Evolutionary conservation across 1,284 basidiomycete species (phyloP), one percentile per base, ranked within the genome.

Genomic region (Cutaneotrichosporon dermatis): DNA sequence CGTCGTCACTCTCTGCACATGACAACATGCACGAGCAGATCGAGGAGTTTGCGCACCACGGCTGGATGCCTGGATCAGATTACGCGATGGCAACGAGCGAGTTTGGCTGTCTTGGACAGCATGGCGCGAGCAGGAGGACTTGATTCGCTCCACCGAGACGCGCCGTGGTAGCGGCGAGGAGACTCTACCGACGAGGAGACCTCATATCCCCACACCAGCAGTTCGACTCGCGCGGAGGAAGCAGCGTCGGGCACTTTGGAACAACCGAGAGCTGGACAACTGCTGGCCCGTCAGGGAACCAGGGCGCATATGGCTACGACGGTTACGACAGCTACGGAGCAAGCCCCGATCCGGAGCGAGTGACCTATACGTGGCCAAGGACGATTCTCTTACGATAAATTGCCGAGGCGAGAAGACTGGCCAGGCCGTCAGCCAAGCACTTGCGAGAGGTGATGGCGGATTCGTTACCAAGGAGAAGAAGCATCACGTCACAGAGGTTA

Each of bases 51-150:
- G 72, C 69, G 3, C 49, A 55, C 1, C 62, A 65, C 40, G 64
- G 88, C 13, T 90, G 90, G 88, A 80, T 74, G 34, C 88, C 88
- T 54, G 88, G 87, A 4, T 61, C 70, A 4, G 91, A 96, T 72
- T 93, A 85, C 71, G 79, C 80, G 0, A 69, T 88, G 81, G 81
- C 5, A 64, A 62, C 10, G 51, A 64, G 41, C 81, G 80, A 54
- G 82, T 95, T 43, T 93, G 89, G 89, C 72, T 96, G 11, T 80
- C 83, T 2, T 94, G 92, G 73, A 63, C 65, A 1, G 85, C 88
- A 0, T 96, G 91, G 90, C 90, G 91, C 77, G 83, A 83, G 63
- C 84, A 90, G 11, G 92, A 95, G 74, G 91, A 95, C 70, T 82
- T 82, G 3, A 71, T 94, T 6, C 80, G 90, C 7, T 82, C 82